Conservation (phyloP, 2,329 filamentous ascomycete genomes). For the Truncatella angustata region DNA sequence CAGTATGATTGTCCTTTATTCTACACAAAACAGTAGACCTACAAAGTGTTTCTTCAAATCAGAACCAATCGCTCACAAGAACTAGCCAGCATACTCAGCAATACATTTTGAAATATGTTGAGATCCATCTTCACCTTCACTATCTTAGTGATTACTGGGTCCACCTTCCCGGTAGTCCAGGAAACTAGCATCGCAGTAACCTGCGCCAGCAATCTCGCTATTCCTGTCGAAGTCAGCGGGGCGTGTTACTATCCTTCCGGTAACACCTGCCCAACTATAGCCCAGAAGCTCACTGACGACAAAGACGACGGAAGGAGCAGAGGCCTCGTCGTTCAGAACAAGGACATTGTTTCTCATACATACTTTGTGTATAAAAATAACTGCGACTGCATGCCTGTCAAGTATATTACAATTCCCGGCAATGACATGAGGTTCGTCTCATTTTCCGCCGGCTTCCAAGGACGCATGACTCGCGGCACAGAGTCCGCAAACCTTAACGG, state of each 20-base stretch:
- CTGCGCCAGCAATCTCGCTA: too few species aligned
- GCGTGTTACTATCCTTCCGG: not conserved
- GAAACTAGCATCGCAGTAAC: too few species aligned
- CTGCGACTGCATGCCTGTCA: slow-evolving; percentile 24
- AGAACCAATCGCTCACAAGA: too few species aligned
- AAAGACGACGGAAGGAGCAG: slow-evolving; percentile 12
- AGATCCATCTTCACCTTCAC: too few species aligned
- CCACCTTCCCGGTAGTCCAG: too few species aligned
- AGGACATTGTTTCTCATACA: slow-evolving; percentile 14
- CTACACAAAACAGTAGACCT: too few species aligned
- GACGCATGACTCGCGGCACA: slow-evolving; percentile 23
- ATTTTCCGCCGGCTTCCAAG: slow-evolving; percentile 22
- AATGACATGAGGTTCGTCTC: slow-evolving; percentile 21
- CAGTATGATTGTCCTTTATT: too few species aligned
- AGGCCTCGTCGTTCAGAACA: slow-evolving; percentile 18
- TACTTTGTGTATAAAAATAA: slow-evolving; percentile 26
- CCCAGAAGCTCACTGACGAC: slow-evolving; percentile 11
- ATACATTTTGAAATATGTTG: too few species aligned
- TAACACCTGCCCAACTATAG: not conserved
- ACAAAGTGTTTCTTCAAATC: too few species aligned
- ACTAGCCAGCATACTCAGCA: too few species aligned
- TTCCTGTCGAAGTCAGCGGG: not conserved
- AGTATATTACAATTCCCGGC: slow-evolving; percentile 24
- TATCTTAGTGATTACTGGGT: too few species aligned
- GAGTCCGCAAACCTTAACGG: slow-evolving; percentile 22